Conservation (phyloP, 2,329 filamentous ascomycete species). For the Fusarium fracticaudum region DNA sequence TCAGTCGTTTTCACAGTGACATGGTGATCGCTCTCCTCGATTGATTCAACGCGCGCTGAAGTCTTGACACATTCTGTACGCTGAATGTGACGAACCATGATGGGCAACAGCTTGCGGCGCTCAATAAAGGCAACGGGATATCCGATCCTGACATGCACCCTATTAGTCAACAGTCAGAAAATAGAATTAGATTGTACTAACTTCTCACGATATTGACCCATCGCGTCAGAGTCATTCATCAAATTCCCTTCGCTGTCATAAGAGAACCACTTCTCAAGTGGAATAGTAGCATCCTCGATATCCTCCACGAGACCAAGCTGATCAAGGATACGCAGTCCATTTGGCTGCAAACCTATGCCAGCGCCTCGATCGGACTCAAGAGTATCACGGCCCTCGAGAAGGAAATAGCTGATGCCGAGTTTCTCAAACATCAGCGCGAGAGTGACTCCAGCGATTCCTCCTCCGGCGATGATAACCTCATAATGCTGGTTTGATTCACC, state of each 20-base stretch:
- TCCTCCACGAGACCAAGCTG: background rate
- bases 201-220: background rate
- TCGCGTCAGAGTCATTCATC: background rate
- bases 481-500: background rate
- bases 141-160: background rate
- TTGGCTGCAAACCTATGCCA: background rate
- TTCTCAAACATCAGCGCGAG: background rate
- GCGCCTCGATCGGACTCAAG: slow-evolving; percentile 1
- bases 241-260: background rate
- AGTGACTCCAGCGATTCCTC: background rate
- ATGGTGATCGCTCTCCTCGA: background rate
- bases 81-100: background rate
- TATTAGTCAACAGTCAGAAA: background rate
- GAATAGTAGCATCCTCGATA: background rate
- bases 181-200: background rate
- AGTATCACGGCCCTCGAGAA: background rate
- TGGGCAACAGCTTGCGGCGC: background rate
- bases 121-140: background rate
- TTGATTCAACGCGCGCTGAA: background rate
- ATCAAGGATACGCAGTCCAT: background rate
- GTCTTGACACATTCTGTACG: background rate
- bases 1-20: background rate
- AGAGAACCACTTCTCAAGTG: background rate
- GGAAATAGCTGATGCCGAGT: background rate
- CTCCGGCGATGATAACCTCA: background rate